Conservation (phyloP, 73 alveolate species). For the Tetrahymena borealis region DNA sequence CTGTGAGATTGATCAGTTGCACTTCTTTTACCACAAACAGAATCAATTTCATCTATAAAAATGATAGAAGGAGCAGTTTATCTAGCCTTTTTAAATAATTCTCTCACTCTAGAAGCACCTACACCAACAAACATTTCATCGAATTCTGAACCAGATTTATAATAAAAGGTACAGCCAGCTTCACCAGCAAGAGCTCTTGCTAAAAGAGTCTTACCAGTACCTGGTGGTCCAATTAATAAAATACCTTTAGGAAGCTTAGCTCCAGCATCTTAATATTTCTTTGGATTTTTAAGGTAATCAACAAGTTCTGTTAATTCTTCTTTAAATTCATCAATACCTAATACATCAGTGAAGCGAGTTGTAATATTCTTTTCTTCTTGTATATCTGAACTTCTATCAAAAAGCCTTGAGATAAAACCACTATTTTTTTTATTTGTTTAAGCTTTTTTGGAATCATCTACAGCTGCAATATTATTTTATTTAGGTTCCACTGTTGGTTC, state of each 20-base stretch:
- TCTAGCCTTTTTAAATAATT: conserved; percentile 75
- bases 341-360: conserved; percentile 52
- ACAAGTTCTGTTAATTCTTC: conserved; percentile 72
- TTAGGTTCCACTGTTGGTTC: not conserved
- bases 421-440: not conserved
- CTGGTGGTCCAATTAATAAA: conserved; percentile 74
- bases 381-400: not conserved
- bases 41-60: conserved; percentile 58
- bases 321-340: conserved; percentile 81
- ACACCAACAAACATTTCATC: conserved; percentile 98
- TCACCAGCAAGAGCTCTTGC: conserved; percentile 93
- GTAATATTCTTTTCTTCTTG: not conserved
- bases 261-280: conserved; percentile 68
- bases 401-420: not conserved
- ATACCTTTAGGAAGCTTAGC: conserved; percentile 87
- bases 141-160: conserved; percentile 91
- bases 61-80: conserved; percentile 57
- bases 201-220: conserved; percentile 85
- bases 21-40: conserved; percentile 45
- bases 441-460: not conserved
- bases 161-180: conserved; percentile 62
- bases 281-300: conserved; percentile 72
- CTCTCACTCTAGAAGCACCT: conserved; percentile 82
- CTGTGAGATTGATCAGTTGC: conserved; percentile 39
- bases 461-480: not conserved